Base-by-base conservation (phyloP, 2,329 filamentous ascomycete species). In the Cladophialophora exuberans region DNA sequence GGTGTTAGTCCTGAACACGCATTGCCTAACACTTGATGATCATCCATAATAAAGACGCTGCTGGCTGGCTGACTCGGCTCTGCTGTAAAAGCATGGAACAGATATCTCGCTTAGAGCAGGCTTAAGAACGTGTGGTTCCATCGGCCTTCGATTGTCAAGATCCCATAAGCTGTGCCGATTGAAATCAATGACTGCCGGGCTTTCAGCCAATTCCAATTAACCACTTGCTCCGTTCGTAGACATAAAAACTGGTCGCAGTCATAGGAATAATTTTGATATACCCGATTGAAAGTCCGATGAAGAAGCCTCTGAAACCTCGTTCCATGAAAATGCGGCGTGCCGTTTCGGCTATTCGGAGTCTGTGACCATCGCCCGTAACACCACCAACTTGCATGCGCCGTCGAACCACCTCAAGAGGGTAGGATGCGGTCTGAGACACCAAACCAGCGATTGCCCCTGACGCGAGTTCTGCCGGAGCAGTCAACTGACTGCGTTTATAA, bases 351-450 rank as follows among this genome's bases (percentile, higher is more conserved):
- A 99, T 89, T 46, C 85, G 79, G 41, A 96, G 73, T 41, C 89
- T 79, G 65, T 84, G 89, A 0, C 93, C 92, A 69, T 97, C 92
- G 1, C 94, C 94, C 0, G 97, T 90, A 0, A 93, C 92, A 9
- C 93, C 94, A 43, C 90, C 89, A 11, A 99, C 94, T 70, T 99
- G 94, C 93, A 99, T 97, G 43, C 94, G 82, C 61, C 94, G 82
- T 57, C 94, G 80, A 55, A 97, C 88, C 13, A 99, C 90, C 72
- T 99, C 94, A 2, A 99, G 79, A 4, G 94, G 94, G 70, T 99
- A 99, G 13, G 92, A 95, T 0, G 87, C 84, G 0, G 93, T 96
- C 72, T 99, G 94, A 6, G 90, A 92, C 1, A 97, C 84, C 57
- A 96, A 77, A 2, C 94, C 94, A 0, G 94, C 92, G 7, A 94